Evolutionary conservation across 495 filamentous ascomycete species (phyloP).

Genomic region (Hypoxylon fuscum): DNA sequence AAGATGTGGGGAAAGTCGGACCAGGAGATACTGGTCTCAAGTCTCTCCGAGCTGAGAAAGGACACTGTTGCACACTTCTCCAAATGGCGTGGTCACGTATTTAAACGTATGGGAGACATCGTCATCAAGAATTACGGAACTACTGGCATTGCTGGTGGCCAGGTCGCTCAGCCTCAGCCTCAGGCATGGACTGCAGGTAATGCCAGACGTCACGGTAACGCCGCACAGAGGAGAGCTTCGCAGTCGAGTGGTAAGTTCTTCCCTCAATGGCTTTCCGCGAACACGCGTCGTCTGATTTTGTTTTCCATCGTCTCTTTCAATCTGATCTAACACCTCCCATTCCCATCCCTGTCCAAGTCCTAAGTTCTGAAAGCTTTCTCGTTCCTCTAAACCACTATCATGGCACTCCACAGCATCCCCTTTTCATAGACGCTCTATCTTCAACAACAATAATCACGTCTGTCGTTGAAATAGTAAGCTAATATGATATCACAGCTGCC

Average conservation of each 20-base stretch:
- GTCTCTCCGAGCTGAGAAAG: conserved; percentile 53
- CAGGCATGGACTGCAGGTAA: conserved; percentile 37
- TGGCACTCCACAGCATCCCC: background rate
- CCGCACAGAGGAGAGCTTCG: conserved; percentile 34
- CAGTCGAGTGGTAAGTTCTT: conserved; percentile 42
- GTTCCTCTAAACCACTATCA: background rate
- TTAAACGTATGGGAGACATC: conserved; percentile 54
- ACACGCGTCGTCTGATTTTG: conserved; percentile 15
- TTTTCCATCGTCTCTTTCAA: background rate
- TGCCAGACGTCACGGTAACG: conserved; percentile 29
- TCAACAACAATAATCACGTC: background rate
- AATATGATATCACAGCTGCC: conserved; percentile 38
- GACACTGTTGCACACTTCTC: conserved; percentile 53
- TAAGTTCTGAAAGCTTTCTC: background rate
- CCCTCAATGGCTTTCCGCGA: conserved; percentile 24
- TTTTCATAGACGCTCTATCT: background rate
- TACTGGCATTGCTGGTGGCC: conserved; percentile 32
- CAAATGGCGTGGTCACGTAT: conserved; percentile 54
- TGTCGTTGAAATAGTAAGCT: conserved; percentile 5
- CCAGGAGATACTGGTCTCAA: conserved; percentile 40
- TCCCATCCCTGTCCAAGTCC: background rate
- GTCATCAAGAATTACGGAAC: conserved; percentile 44
- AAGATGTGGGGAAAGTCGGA: conserved; percentile 34
- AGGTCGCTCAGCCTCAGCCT: conserved; percentile 10
- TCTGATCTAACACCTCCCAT: background rate